Base-by-base conservation (phyloP, 1,284 basidiomycete species). In the Ceratobasidium sp. region DNA sequence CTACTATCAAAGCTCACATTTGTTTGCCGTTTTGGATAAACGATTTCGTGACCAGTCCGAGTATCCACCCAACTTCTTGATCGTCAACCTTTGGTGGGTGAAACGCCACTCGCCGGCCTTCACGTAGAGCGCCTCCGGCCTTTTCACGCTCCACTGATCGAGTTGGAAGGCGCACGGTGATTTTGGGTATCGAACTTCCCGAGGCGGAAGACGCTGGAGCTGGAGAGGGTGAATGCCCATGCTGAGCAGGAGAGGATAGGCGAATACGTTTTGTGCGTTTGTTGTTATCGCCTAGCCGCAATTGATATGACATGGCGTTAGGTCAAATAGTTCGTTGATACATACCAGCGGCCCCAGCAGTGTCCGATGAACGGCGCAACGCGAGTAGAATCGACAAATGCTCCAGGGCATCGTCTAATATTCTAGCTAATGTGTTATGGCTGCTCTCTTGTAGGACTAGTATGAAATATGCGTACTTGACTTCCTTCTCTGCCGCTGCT, bases 221-320 rank as follows among this genome's bases (percentile, higher is more conserved):
- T 50, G 84, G 78, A 32, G 84, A 79, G 12, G 83, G 81, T 23
- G 86, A 77, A 23, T 23, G 79, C 83, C 3, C 85, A 81, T 61
- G 52, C 53, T 45, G 71, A 23, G 61, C 69, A 6, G 92, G 91
- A 12, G 92, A 92, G 28, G 86, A 85, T 6, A 84, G 86, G 71
- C 91, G 83, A 30, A 89, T 89, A 23, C 92, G 88, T 80, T 93
- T 92, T 74, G 84, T 86, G 55, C 92, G 86, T 80, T 92, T 93
- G 74, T 92, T 90, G 87, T 53, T n/a, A 5, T 59, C 41, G 26
- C 30, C 69, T 67, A 57, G 67, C 45, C 16, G n/a, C 5, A 30
- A 32, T 50, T 26, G 3, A 23, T 30, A 43, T 16, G 67, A 55
- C 23, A 39, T 61, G 39, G 21, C 8, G 26, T 23, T 32, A 41